Evolutionary conservation across 169 alveolate species (phyloP), one percentile per base, ranked within the genome.

Genomic region (Babesia bigemina): DNA sequence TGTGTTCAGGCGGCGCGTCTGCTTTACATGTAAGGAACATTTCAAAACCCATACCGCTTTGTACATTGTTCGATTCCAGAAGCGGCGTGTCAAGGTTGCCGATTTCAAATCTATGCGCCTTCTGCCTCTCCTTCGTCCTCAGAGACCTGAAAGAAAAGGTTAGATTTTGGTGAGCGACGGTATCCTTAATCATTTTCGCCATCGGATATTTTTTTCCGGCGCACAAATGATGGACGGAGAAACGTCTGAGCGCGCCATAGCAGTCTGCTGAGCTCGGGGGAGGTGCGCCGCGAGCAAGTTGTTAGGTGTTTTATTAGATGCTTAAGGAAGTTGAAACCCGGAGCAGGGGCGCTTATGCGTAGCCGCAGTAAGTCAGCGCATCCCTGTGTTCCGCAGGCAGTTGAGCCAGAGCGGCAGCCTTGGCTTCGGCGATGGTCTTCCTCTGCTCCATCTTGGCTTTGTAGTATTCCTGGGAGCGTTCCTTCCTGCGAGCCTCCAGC

Each of bases 401-500:
- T 26, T 75, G 75, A 28, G 81, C 59, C 73, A 83, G 56, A 2
- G 86, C 90, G 11, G 55, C 76, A n/a, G 76, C 67, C 44, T 73
- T 67, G 58, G 85, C 86, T 76, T 83, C 65, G 59, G 39, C 75
- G 14, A 44, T n/a, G 70, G 17, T 74, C 45, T 19, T 69, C 78
- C 63, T 75, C 48, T 69, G 59, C 24, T 70, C 94, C 36, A 82
- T 85, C 81, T 92, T 93, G 75, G 90, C 93, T 82, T 88, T 78
- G 79, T 86, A 95, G 90, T 85, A 92, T 56, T 82, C 90, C 63
- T 89, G 90, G 9, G 96, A 73, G 66, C 94, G 94, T 55, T 74
- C 94, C 91, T 93, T 96, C 90, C 99, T 94, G 90, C 92, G 92
- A 6, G 79, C 94, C 86, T 96, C 99, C 55, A 95, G 86, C 65